Percentiles rank a stretch among this genome's conserved stretches.
Evolutionary conservation across 495 filamentous ascomycete species (phyloP).

Genomic region (Polyplosphaeria fusca): DNA sequence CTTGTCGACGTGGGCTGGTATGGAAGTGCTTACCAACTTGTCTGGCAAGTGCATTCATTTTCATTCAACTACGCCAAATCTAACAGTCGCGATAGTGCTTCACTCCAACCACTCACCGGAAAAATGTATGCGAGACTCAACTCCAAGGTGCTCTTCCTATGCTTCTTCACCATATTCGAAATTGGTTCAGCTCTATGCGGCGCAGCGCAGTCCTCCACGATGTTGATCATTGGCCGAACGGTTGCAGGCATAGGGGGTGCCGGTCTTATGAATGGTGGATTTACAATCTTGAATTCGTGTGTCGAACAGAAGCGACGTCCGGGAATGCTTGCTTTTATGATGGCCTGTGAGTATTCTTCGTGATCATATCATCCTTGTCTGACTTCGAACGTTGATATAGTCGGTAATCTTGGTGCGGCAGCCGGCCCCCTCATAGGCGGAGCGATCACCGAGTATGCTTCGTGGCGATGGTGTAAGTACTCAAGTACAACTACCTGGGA

Average conservation of each 20-base stretch:
- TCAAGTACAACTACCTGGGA: too few species aligned
- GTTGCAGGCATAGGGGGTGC: conserved; percentile 7
- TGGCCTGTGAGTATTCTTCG: background rate
- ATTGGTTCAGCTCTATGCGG: conserved; percentile 10
- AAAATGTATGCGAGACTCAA: background rate
- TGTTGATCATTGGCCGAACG: conserved; percentile 12
- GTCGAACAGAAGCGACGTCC: background rate
- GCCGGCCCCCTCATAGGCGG: conserved; percentile 59
- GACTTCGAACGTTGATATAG: conserved; percentile 1
- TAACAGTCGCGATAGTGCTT: background rate
- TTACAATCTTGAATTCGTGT: background rate
- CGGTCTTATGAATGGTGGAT: conserved; percentile 3
- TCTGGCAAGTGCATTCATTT: background rate
- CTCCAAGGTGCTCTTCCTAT: background rate
- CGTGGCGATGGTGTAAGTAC: conserved; percentile 59
- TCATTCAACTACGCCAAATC: background rate
- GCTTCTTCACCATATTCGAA: conserved; percentile 1
- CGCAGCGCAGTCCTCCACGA: conserved; percentile 1
- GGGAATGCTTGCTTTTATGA: background rate
- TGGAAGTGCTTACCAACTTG: conserved; percentile 4
- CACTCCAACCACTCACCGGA: conserved; percentile 10
- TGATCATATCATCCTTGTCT: background rate
- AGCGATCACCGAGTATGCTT: conserved; percentile 59
- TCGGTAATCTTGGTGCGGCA: conserved; percentile 39
- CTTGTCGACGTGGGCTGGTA: conserved; percentile 79